Evolutionary conservation across 176 grass and related monocot genomes (phyloP), one percentile per base, ranked within the genome.

Genomic region (Eragrostis nindensis): DNA sequence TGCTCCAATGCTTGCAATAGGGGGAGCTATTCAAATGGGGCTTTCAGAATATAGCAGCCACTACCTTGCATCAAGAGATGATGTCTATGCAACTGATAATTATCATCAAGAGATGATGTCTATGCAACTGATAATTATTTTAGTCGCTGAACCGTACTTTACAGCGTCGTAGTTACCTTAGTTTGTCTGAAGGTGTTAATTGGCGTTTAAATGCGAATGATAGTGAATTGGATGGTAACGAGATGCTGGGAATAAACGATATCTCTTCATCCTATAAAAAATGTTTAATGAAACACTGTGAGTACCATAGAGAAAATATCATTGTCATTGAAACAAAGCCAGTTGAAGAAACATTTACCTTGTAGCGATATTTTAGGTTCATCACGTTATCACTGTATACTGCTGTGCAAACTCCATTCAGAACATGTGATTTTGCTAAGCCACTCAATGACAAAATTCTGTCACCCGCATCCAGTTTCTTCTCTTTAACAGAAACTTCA

Each of bases 281-380:
- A 62, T 3, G 62, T n/a, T n/a, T n/a, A 81, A 81, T 13, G 13
- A 43, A 72, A 19, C 66, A 82, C 66, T 67, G 75, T 71, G 36
- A 73, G 24, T 48, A 27, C 22, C 66, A 81, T 42, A 32, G 19
- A 72, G 73, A 18, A 82, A 44, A 82, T 57, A 39, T 18, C 8
- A 32, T n/a, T n/a, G n/a, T n/a, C n/a, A n/a, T 45, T 52, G 42
- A 61, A 86, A 77, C 29, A 49, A 64, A 45, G 32, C 48, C 18
- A 85, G 27, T 13, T 77, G 30, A 77, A 67, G 71, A 68, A 77
- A 71, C n/a, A 12, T 65, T 92, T 68, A 99, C 96, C 92, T 99
- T 99, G 77, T 99, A 99, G 75, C 72, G 90, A 49, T 95, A 99
- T 86, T 94, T 93, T 54, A 99, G 40, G 62, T 87, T 90, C 68